phyloP scores from a whole-genome alignment of 257 asterid species.

The Dorcoceras hygrometricum region DNA sequence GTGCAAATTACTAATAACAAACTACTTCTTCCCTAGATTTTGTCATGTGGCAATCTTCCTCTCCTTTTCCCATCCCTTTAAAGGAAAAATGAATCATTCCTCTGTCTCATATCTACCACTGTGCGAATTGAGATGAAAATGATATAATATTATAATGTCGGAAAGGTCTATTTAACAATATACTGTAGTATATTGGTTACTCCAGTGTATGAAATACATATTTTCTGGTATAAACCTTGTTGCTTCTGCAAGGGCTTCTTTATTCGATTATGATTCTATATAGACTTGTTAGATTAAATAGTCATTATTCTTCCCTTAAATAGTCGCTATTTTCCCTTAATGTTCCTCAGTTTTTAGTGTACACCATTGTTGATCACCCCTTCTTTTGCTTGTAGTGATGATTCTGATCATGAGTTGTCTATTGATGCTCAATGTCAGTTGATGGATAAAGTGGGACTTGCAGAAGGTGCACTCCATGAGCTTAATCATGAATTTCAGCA shows the following conservation, averaged over 20 bases:
- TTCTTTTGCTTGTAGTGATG: conserved; percentile 49
- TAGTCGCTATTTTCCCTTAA: neutral
- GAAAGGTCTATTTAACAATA: too few species aligned
- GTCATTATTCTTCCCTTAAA: neutral
- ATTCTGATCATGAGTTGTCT: conserved; percentile 42
- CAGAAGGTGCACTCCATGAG: conserved; percentile 69
- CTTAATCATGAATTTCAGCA: conserved; percentile 52
- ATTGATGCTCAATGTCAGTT: conserved; percentile 39
- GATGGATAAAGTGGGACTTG: conserved; percentile 63
- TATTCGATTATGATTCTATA: too few species aligned
- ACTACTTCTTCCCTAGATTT: neutral
- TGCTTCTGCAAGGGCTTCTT: neutral
- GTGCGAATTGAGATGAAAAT: neutral
- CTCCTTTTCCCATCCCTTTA: neutral
- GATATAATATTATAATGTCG: too few species aligned
- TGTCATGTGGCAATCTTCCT: neutral
- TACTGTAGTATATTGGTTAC: too few species aligned
- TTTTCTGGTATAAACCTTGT: neutral
- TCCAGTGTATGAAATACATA: too few species aligned
- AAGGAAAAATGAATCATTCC: neutral
- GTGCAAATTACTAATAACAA: neutral
- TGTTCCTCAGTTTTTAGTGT: neutral
- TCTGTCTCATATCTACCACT: neutral
- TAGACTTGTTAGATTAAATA: neutral
- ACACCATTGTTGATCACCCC: conserved; percentile 5